Evolutionary conservation across 208 protist species (phyloP), one percentile per base, ranked within the genome.

Genomic region (Endotrypanum monterogeii): DNA sequence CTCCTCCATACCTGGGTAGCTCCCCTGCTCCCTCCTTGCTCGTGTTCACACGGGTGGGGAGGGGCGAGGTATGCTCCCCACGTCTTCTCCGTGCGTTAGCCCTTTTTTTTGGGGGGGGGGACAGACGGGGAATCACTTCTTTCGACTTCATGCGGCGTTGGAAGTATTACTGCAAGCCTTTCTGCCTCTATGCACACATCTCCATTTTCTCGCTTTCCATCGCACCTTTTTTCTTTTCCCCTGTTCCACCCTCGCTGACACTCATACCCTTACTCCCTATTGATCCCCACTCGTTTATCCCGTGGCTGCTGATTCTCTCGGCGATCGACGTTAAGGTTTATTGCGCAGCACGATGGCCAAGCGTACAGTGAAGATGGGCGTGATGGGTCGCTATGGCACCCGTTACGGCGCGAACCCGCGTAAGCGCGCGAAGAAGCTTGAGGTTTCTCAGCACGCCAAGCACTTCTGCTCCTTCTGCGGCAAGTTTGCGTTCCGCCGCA

Each of bases 341-440:
- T 50, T 16, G 44, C 66, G 50, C 54, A 70, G 55, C 68, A 83
- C 68, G 62, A 98, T 98, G 98, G 84, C 96, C 65, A 99, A 99
- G 88, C 97, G 98, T 75, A 99, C 99, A 25, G 98, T 99, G 72
- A 99, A 99, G 96, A 99, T 99, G 91, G 99, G 99, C 83, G 96
- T 99, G 81, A 98, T 98, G 88, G 99, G 99, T 71, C 99, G 99
- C 93, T 99, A 99, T 87, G 99, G 98, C 80, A 98, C 98, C 83
- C 96, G 99, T 83, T 99, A 99, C 89, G 99, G 99, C 98, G 91
- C 98, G 77, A 99, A 99, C 79, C 95, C 99, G 37, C 91, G 99
- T 89, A 99, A 99, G 91, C 97, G 98, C 76, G 93, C 98, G 58
- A 99, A 99, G 96, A 99, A 99, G 94, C 98, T 99, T 41, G 99